Conservation (phyloP, 441 rosid genomes). For the Adansonia gregorii region DNA sequence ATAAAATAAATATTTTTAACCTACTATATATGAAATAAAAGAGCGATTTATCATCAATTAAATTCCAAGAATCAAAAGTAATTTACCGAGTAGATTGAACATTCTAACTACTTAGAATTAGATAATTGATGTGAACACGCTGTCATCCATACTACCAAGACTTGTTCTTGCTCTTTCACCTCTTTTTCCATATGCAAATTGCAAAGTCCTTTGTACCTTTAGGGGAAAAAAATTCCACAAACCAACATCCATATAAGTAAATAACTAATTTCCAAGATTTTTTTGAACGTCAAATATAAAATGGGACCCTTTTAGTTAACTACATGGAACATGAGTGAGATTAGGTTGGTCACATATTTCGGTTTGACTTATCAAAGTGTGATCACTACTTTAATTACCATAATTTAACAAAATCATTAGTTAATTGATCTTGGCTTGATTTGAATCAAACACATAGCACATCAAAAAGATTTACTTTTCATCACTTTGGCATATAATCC, state of each 20-base stretch:
- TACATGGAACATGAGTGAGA: not conserved
- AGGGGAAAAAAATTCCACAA: not conserved
- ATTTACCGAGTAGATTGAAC: not conserved
- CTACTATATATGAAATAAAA: too few relatives aligned
- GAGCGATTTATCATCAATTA: not conserved
- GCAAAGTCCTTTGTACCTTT: not conserved
- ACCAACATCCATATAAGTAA: not conserved
- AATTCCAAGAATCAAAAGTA: not conserved
- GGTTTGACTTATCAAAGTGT: not conserved
- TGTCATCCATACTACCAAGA: constrained; percentile 1
- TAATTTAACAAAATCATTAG: not conserved
- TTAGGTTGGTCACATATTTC: constrained; percentile 16
- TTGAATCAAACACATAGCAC: not conserved
- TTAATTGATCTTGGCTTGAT: not conserved
- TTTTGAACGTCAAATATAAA: not conserved
- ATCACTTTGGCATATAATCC: constrained; percentile 6
- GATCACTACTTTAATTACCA: not conserved
- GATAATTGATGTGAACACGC: not conserved
- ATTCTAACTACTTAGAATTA: not conserved
- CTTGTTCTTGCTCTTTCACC: not conserved
- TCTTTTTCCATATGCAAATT: not conserved
- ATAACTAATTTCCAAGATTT: not conserved
- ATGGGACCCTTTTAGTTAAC: constrained; percentile 11
- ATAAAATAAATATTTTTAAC: too few relatives aligned
- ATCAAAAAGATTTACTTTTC: not conserved